These are phyloP conservation scores for Backusella tarrabulga DNA, from an alignment of 192 early-diverging fungal species.

Conservation along the genomic window DNA sequence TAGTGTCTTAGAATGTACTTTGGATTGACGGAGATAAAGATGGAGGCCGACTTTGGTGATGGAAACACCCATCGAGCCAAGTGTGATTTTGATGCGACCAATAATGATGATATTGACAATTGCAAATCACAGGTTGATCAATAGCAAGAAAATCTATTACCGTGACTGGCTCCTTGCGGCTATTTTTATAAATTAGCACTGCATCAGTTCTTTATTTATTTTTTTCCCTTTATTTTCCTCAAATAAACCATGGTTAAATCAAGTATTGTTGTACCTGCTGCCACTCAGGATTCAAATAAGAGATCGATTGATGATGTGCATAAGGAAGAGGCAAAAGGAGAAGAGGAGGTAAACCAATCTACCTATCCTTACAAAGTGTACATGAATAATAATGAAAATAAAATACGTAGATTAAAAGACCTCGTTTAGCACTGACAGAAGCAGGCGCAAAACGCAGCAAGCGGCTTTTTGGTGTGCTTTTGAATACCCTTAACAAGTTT, in stretches of 20 bases:
- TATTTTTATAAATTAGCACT: not conserved
- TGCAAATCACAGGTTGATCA: not conserved
- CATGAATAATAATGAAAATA: too few relatives aligned
- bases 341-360: not conserved
- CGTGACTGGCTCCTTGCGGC: not conserved
- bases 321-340: not conserved
- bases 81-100: not conserved
- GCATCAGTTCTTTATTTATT: not conserved
- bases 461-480: conserved; percentile 50
- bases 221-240: not conserved
- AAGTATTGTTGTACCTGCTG: conserved; percentile 31
- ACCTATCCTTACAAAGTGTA: not conserved
- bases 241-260: conserved; percentile 21
- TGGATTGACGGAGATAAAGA: conserved; percentile 47
- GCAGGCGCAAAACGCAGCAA: conserved; percentile 39
- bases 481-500: conserved; percentile 56
- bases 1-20: conserved; percentile 43
- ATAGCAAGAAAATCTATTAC: not conserved
- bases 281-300: not conserved
- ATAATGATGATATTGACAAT: not conserved
- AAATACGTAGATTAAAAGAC: conserved; percentile 30
- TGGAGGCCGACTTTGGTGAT: conserved; percentile 49
- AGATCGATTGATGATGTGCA: conserved; percentile 9
- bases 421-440: conserved; percentile 36
- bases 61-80: conserved; percentile 9